Conservation (phyloP, 2,329 filamentous ascomycete species). For the Aspergillus sp. region DNA sequence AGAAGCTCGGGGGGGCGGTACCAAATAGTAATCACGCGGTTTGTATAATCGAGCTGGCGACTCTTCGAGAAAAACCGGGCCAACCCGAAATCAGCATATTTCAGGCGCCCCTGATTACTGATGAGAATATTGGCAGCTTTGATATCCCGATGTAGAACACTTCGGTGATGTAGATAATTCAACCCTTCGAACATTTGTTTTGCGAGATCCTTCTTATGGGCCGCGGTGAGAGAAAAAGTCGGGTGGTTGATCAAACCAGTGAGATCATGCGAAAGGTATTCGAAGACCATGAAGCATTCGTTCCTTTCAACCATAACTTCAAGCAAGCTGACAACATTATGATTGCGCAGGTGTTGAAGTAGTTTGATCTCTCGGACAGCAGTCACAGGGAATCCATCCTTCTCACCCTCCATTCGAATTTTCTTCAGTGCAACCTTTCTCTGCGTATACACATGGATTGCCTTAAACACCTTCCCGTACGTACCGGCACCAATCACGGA, state of each 20-base stretch:
- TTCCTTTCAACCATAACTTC: constrained; percentile 99
- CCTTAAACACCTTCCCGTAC: constrained; percentile 95
- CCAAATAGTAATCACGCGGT: constrained; percentile 98
- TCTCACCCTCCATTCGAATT: constrained; percentile 99
- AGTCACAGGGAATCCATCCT: constrained; percentile 97
- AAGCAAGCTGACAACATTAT: constrained; percentile 81
- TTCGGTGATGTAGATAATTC: constrained; percentile 86
- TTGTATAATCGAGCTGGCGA: constrained; percentile 91
- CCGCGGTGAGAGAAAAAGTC: constrained; percentile 76
- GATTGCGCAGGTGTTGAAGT: constrained; percentile 85
- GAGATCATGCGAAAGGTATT: constrained; percentile 94
- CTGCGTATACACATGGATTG: constrained; percentile 73
- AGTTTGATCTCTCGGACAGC: constrained; percentile 96
- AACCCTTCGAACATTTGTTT: constrained; percentile 91
- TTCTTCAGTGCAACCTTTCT: constrained; percentile 89
- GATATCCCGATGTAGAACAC: constrained; percentile 96
- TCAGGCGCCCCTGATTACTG: constrained; percentile 82
- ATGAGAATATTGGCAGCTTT: constrained; percentile 98
- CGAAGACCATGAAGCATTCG: constrained; percentile 99
- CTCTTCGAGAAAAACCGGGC: constrained; percentile 95
- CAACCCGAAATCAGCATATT: constrained; percentile 93
- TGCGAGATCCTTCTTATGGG: constrained; percentile 90
- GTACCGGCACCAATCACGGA: constrained; percentile 95
- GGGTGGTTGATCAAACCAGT: constrained; percentile 95
- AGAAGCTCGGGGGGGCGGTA: constrained; percentile 90